Evolutionary conservation across 768 basidiomycete species (phyloP), one percentile per base, ranked within the genome.

Genomic region (Exidia glandulosa): DNA sequence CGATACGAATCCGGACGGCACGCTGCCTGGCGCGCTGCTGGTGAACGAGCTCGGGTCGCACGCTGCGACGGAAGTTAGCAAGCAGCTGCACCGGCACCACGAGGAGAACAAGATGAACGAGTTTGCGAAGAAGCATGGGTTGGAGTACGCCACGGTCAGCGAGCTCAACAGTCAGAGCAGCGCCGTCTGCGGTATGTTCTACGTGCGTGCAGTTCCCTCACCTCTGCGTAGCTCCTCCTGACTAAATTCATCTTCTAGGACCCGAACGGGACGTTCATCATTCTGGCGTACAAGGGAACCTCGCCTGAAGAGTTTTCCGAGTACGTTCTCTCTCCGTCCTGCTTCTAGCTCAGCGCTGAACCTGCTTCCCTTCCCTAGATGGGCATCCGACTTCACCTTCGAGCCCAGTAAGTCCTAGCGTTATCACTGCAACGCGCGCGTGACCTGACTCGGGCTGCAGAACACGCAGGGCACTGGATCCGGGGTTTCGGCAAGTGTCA

Each of bases 241-340:
- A n/a, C n/a, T n/a, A n/a, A n/a, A n/a, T n/a, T n/a, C n/a, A n/a
- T n/a, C n/a, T n/a, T n/a, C n/a, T n/a, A n/a, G n/a, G 64, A 66
- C 52, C 62, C 64, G 1, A 58, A 29, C 12, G 48, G 57, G 10
- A 66, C 62, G 9, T 66, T 58, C 54, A 63, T 66, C 57, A 60
- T 66, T 19, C 57, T 63, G 13, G 64, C 64, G 2, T 66, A 63
- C 62, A 66, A 65, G 52, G 66, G 66, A 31, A 66, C 66, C 4
- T 48, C 45, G 32, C 64, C 62, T 19, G 57, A 55, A 10, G 66
- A 66, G 41, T 66, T 66, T 55, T 54, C 47, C 7, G 66, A 66
- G 52, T n/a, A n/a, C n/a, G n/a, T n/a, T n/a, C n/a, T n/a, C n/a
- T n/a, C n/a, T n/a, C n/a, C n/a, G n/a, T n/a, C n/a, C n/a, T n/a